Conservation (phyloP, 208 protist genomes). For the Novymonas esmeraldas region DNA sequence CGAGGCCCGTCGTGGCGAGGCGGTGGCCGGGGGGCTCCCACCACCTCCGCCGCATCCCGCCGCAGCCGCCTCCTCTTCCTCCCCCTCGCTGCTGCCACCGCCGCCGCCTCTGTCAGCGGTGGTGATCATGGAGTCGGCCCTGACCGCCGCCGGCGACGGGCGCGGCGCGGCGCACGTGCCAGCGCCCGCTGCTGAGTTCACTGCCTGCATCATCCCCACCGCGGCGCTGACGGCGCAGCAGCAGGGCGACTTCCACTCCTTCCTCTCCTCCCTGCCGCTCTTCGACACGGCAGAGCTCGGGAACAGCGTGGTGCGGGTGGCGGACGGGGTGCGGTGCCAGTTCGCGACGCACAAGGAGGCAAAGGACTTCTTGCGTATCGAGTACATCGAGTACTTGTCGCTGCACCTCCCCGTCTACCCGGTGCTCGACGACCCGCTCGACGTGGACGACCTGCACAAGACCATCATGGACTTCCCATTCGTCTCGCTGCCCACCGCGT, state of each 20-base stretch:
- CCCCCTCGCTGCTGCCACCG: background rate
- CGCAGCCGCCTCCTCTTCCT: too few relatives aligned
- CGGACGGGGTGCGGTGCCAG: conserved; percentile 28
- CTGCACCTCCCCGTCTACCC: conserved; percentile 33
- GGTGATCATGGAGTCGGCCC: conserved; percentile 6
- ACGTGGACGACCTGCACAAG: conserved; percentile 9
- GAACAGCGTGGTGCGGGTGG: conserved; percentile 25
- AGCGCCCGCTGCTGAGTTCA: conserved; percentile 6
- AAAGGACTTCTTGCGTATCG: conserved; percentile 38
- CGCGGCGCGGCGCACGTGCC: background rate
- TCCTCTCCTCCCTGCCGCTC: conserved; percentile 34
- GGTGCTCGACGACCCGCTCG: conserved; percentile 3
- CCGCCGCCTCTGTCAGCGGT: background rate
- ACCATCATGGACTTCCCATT: conserved; percentile 14
- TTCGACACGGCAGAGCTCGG: conserved; percentile 29
- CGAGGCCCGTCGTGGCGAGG: too few relatives aligned
- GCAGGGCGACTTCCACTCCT: conserved; percentile 30
- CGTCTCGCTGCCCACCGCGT: background rate
- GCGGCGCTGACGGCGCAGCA: conserved; percentile 17
- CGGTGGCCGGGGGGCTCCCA: too few relatives aligned
- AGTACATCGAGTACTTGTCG: conserved; percentile 37
- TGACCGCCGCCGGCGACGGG: background rate
- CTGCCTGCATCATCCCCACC: conserved; percentile 44
- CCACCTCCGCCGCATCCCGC: background rate
- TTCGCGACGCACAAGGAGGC: conserved; percentile 37